Conservation (phyloP, 176 grass and related monocot genomes). For the Eremochloa ophiuroides region DNA sequence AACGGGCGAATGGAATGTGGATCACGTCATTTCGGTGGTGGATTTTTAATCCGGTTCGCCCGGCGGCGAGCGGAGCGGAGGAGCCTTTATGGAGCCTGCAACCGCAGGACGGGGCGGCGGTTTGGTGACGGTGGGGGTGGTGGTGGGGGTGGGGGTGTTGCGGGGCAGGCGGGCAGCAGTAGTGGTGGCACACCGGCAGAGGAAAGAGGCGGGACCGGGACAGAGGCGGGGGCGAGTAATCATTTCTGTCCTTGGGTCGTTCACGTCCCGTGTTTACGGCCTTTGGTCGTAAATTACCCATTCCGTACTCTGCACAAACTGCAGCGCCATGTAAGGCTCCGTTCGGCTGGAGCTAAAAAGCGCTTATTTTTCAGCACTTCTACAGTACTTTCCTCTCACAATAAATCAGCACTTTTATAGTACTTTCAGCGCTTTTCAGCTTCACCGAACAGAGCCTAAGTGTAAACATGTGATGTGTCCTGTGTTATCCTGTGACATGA, state of each 20-base stretch:
- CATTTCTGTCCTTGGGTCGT: neutral
- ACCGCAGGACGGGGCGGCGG: neutral
- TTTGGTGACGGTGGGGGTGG: neutral
- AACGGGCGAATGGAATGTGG: neutral
- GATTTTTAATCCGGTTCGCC: neutral
- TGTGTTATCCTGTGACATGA: neutral
- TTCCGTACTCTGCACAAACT: neutral
- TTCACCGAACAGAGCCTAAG: too few species aligned
- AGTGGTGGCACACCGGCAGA: neutral
- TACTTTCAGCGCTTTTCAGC: too few species aligned
- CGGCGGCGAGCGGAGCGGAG: neutral
- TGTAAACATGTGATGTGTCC: neutral
- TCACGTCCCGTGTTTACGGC: neutral
- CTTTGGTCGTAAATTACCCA: neutral
- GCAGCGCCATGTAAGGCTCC: too few species aligned
- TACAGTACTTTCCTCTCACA: too few species aligned
- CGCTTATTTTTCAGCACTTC: too few species aligned
- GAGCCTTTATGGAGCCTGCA: neutral
- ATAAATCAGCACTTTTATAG: too few species aligned
- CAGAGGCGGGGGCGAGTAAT: neutral
- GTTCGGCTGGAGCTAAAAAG: too few species aligned
- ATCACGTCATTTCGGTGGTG: slow-evolving; percentile 14
- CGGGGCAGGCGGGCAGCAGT: neutral
- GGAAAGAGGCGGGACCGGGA: neutral
- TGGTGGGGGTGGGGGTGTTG: too few species aligned